Base-by-base conservation (phyloP, 2,329 filamentous ascomycete species). In the Ophiostoma fasciatum region DNA sequence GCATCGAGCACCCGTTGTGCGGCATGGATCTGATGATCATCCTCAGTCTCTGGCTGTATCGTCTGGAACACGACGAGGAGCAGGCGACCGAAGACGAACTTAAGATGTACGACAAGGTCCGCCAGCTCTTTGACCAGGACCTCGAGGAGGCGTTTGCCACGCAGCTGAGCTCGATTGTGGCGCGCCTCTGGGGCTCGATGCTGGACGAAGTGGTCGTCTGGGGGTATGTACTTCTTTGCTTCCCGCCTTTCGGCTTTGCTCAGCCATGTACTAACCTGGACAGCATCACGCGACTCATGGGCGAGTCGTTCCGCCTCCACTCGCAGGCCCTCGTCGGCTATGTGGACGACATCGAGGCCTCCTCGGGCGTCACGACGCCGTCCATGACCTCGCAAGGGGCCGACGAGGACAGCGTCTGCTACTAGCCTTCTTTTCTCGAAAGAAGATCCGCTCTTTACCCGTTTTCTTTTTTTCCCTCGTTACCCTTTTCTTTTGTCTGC, bases 61-160 rank as follows among this genome's bases (percentile, higher is more conserved):
- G 87, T 62, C 79, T 98, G 66, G 90, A 98, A 79, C 87, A 96
- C 64, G 90, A 98, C 65, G 87, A 93, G 46, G 88, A 96, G 63
- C 78, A 79, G 19, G 81, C 83, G 23, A 82, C 76, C 21, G 78
- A 82, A 47, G 84, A 92, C 51, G 84, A 94, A 59, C 61, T 81
- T 49, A 69, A 66, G 58, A 92, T 93, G 83, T 92, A 93, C 60
- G 82, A 87, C 64, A 93, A 92, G 63, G 70, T 96, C 42, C 81
- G 85, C 47, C 77, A 78, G 56, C 66, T 96, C 49, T 93, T 93
- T 52, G 83, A 90, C 49, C 88, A 92, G 52, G 87, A 96, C 52
- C 74, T 82, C 36, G 79, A 88, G 40, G 82, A 92, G 51, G 68
- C 75, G 18, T 83, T 83, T 55, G 79, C 78, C 45, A 69, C 76